A percentile compares a stretch with the other conserved stretches of the same genome.
phyloP scores from a whole-genome alignment of 768 basidiomycete genomes.

The Termitomyces sp. region DNA sequence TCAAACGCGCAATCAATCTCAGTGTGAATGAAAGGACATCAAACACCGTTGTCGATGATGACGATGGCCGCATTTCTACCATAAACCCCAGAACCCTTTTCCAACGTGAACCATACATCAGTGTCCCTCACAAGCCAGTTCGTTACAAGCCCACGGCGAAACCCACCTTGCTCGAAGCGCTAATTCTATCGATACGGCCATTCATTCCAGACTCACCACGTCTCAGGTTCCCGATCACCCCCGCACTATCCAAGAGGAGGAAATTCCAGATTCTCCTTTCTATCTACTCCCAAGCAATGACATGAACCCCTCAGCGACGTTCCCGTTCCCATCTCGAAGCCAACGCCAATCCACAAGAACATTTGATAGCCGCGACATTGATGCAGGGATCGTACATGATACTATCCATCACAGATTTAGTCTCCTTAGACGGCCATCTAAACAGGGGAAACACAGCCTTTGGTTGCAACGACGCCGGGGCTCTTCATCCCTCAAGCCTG shows the following conservation, averaged over 20 bases:
- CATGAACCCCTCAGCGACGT: slow-evolving; percentile 11
- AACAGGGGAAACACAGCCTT: neutral
- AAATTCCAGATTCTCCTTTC: slow-evolving; percentile 12
- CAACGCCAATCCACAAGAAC: neutral
- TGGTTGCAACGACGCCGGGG: neutral
- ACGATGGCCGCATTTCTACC: slow-evolving; percentile 9
- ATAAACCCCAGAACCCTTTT: slow-evolving; percentile 7
- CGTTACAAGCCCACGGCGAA: neutral
- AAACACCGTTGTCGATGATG: neutral
- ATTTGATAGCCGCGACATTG: neutral
- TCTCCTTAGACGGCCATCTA: slow-evolving; percentile 7
- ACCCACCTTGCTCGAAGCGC: neutral
- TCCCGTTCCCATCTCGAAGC: neutral
- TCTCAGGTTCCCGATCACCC: neutral
- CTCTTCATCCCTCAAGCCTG: neutral
- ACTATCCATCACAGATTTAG: slow-evolving; percentile 8
- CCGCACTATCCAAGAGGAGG: slow-evolving; percentile 14
- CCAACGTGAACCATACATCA: slow-evolving; percentile 6
- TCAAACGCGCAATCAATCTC: slow-evolving; percentile 6
- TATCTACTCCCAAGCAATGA: slow-evolving; percentile 15
- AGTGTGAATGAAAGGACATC: neutral
- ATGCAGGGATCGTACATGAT: slow-evolving; percentile 1
- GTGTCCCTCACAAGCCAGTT: neutral
- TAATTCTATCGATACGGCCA: neutral
- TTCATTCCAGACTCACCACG: neutral